Base-by-base conservation (phyloP, 176 grass and related monocot genomes). In the Chloris gayana region DNA sequence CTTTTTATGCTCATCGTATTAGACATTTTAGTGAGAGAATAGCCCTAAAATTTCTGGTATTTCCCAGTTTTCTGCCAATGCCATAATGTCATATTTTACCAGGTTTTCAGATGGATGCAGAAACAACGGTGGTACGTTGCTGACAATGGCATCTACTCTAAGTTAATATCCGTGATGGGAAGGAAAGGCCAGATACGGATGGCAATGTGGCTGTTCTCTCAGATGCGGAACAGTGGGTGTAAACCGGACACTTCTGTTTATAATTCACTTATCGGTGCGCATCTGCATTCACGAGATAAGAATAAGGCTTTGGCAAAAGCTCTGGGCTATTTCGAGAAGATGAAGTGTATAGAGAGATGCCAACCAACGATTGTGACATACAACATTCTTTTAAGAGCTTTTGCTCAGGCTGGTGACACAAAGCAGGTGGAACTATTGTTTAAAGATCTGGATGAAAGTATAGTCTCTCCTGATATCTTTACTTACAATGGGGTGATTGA, bases 31-130 rank as follows among this genome's bases (percentile, higher is more conserved):
- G 39, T 21, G 11, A 42, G 22, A 51, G 24, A 62, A 4, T 15
- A 46, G 78, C 14, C 42, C 0, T 44, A 19, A 77, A 32, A 15
- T 51, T 47, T 27, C 21, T 81, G 46, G 18, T 19, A 45, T 50
- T 66, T 65, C 3, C 6, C 22, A 18, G 62, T 47, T 67, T 65
- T 70, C 6, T 79, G 6, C 35, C 64, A 22, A 19, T 70, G 42
- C n/a, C 13, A 21, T 46, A 5, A 54, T 33, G 46, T 9, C 3
- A 0, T 87, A 34, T 31, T 90, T 70, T 72, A 64, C 63, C 83
- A 99, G 96, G 85, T 99, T 62, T 99, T 99, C 85, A 99, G 92
- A 81, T 93, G 96, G 96, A 99, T 99, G 92, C 96, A 99, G 75
- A 95, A 70, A 74, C 96, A 99, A 29, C 58, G 92, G 34, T 99